Evolutionary conservation across 371 early-diverging fungal genomes (phyloP), one percentile per base, ranked within the genome.

Genomic region (Chytridium lagenaria): DNA sequence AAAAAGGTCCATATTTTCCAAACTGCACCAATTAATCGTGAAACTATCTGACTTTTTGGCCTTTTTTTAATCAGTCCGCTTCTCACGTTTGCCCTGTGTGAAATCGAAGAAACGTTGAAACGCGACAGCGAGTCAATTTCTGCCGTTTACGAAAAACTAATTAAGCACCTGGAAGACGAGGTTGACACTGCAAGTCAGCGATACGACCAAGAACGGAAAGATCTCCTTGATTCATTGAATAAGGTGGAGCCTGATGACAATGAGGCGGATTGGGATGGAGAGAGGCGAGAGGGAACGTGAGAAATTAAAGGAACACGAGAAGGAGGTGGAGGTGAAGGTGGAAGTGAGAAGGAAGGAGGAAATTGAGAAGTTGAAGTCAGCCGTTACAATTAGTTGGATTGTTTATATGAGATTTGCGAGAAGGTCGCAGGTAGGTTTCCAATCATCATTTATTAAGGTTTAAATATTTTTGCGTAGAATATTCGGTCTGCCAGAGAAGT

Each of bases 371-470:
- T 77, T 89, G 72, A 90, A 88, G 68, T 81, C 87, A 61, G 86
- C 84, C 0, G 86, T 89, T 59, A 86, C 91, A 2, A 71, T 94
- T 37, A 90, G 90, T 15, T 96, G 95, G 94, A 91, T 97, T 70
- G 88, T 88, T 73, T 94, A 94, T 69, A 93, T 97, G 93, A 86
- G 93, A 30, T 90, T 91, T 71, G 87, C 90, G 3, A 84, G 96
- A 77, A 86, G 98, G 33, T 82, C 90, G 0, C 93, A 96, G 80
- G 92, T 90, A 77, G 59, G 67, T 70, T 23, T 10, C 36, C 0
- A 26, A n/a, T 22, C 30, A 23, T 22, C 68, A 26, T 31, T 22
- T 36, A 23, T 12, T 34, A 2, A 7, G 12, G 63, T 61, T 34
- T 30, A 26, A 5, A 7, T 31, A 61, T 5, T 12, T 26, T 12